These are phyloP conservation scores for Fibroporia radiculosa DNA, from an alignment of 768 basidiomycete genomes.

Conservation along the genomic window DNA sequence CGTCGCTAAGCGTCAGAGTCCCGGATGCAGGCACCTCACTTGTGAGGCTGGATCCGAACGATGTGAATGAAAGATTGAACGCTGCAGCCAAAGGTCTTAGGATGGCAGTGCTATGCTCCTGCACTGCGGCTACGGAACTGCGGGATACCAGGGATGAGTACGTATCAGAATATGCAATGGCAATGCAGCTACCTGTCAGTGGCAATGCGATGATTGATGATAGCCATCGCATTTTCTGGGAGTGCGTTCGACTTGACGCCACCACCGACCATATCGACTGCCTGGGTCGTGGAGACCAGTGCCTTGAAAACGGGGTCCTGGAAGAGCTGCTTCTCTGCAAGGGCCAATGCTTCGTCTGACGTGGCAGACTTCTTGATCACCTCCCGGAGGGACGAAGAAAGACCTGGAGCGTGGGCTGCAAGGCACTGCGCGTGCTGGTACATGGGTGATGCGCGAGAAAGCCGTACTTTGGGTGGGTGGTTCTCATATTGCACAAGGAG, in stretches of 20 bases:
- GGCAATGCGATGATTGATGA: constrained; percentile 69
- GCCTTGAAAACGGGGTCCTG: constrained; percentile 32
- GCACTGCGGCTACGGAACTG: constrained; percentile 16
- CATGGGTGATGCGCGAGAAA: constrained; percentile 49
- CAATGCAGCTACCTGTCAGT: constrained; percentile 9
- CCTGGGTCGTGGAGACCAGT: constrained; percentile 66
- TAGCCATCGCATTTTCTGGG: constrained; percentile 62
- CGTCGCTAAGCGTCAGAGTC: constrained; percentile 40
- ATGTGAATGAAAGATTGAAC: constrained; percentile 51
- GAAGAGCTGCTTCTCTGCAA: constrained; percentile 37
- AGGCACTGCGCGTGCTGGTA: constrained; percentile 60
- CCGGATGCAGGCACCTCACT: constrained; percentile 29
- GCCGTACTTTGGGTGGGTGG: constrained; percentile 45
- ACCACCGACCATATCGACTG: constrained; percentile 51
- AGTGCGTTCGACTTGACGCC: constrained; percentile 52
- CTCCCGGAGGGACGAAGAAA: constrained; percentile 41
- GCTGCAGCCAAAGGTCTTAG: constrained; percentile 36
- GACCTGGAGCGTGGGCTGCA: constrained; percentile 49
- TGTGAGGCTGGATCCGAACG: constrained; percentile 42
- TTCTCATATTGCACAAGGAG: constrained; percentile 63
- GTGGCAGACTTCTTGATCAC: constrained; percentile 38
- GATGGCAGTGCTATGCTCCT: constrained; percentile 26
- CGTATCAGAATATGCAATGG: neutral
- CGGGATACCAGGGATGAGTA: constrained; percentile 18
- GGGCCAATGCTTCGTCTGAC: constrained; percentile 43